Evolutionary conservation across 257 asterid species (phyloP).

Genomic region (Solanum verrucosum): DNA sequence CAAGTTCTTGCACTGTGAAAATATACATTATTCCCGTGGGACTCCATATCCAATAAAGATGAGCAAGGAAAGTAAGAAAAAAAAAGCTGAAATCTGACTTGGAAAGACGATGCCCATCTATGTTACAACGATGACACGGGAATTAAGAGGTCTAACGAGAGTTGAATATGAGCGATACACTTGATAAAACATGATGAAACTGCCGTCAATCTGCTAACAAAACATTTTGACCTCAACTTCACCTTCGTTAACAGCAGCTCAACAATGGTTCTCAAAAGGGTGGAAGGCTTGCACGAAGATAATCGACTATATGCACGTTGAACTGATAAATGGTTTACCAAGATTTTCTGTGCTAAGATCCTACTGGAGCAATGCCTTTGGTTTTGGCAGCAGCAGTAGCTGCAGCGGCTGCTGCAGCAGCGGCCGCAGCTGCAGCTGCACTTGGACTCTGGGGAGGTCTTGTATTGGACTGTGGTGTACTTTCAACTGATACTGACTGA

Average conservation of each 20-base stretch:
- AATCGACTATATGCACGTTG: neutral
- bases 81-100: neutral
- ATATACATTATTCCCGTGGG: neutral
- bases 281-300: neutral
- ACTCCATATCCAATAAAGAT: neutral
- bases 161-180: neutral
- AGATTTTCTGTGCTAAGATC: conserved; percentile 30
- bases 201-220: neutral
- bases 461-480: conserved; percentile 22
- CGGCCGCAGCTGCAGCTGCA: conserved; percentile 53
- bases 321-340: neutral
- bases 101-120: neutral
- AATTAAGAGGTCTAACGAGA: neutral
- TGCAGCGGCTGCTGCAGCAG: conserved; percentile 35
- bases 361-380: conserved; percentile 65
- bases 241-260: neutral
- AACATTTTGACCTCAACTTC: neutral
- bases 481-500: conserved; percentile 17
- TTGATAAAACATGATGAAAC: neutral
- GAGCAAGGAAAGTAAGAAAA: neutral
- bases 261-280: neutral
- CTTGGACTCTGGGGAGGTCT: conserved; percentile 30
- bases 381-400: conserved; percentile 61
- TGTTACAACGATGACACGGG: neutral
- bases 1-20: neutral